phyloP scores from a whole-genome alignment of 2,329 filamentous ascomycete species.

The Bipolaris victoriae region DNA sequence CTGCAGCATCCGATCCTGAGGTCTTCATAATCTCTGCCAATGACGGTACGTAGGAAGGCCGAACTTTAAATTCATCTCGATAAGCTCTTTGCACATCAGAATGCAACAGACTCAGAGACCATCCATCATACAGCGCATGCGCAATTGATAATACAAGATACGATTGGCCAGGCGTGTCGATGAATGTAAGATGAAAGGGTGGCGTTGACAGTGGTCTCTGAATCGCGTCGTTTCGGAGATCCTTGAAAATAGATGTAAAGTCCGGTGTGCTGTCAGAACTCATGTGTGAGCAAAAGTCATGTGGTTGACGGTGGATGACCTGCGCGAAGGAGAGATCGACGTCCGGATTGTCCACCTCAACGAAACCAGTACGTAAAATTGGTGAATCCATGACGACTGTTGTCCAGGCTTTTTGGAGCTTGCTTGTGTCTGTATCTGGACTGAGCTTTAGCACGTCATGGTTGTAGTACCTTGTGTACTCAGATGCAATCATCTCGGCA shows the following conservation, averaged over 20 bases:
- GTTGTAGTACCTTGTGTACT: constrained; percentile 81
- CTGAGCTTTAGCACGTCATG: constrained; percentile 74
- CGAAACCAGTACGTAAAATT: constrained; percentile 77
- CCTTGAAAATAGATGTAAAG: constrained; percentile 40
- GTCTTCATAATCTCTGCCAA: constrained; percentile 62
- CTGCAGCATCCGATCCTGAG: constrained; percentile 55
- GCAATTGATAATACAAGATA: constrained; percentile 73
- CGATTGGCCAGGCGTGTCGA: constrained; percentile 40
- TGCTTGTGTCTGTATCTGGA: constrained; percentile 59
- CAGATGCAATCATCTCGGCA: constrained; percentile 77
- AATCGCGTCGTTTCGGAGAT: constrained; percentile 45
- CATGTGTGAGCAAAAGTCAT: constrained; percentile 47
- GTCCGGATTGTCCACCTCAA: constrained; percentile 66
- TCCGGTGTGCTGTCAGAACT: constrained; percentile 28
- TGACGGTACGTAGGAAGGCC: constrained; percentile 60
- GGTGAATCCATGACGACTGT: constrained; percentile 66
- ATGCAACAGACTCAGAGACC: constrained; percentile 78
- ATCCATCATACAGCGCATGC: constrained; percentile 89
- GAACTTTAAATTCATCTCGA: constrained; percentile 47
- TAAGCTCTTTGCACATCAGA: constrained; percentile 73
- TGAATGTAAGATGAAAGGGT: constrained; percentile 48
- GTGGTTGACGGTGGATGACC: constrained; percentile 51
- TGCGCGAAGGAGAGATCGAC: constrained; percentile 65
- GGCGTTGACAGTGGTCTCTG: constrained; percentile 11
- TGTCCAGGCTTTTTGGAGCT: constrained; percentile 67